These are phyloP conservation scores for Chrysanthemum lavandulifolium DNA, from an alignment of 129 eudicot species.

Conservation along the genomic window DNA sequence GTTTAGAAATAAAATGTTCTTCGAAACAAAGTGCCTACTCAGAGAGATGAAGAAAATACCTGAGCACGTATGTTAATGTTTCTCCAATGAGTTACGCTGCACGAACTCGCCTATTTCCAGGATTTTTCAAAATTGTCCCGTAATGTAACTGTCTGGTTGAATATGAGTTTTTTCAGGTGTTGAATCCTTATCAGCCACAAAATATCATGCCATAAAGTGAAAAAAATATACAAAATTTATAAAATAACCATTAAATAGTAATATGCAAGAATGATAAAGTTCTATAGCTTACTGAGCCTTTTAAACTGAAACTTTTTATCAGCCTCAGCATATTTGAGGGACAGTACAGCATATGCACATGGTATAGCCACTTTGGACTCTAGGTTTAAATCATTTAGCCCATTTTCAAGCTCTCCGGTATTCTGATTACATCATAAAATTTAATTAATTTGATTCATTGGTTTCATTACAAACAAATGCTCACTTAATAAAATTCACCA, in stretches of 20 bases:
- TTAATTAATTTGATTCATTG: not conserved
- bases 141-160: conserved; percentile 72
- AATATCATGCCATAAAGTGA: conserved; percentile 54
- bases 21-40: no score
- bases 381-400: conserved; percentile 83
- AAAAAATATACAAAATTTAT: not conserved
- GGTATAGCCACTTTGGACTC: conserved; percentile 73
- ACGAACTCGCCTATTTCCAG: conserved; percentile 45
- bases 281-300: conserved; percentile 60
- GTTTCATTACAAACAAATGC: no score
- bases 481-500: no score
- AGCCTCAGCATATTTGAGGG: conserved; percentile 51
- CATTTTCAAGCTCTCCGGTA: conserved; percentile 77
- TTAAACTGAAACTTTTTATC: conserved; percentile 91
- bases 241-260: not conserved
- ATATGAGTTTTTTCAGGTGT: conserved; percentile 68
- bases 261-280: conserved; percentile 10
- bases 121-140: conserved; percentile 60
- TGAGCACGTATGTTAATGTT: no score
- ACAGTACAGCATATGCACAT: conserved; percentile 69
- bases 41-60: no score
- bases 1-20: no score
- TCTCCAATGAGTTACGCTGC: not conserved
- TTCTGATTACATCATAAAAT: conserved; percentile 40
- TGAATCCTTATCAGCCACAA: conserved; percentile 79